Evolutionary conservation across 768 basidiomycete species (phyloP).

Genomic region (Pulveroboletus ravenelii): DNA sequence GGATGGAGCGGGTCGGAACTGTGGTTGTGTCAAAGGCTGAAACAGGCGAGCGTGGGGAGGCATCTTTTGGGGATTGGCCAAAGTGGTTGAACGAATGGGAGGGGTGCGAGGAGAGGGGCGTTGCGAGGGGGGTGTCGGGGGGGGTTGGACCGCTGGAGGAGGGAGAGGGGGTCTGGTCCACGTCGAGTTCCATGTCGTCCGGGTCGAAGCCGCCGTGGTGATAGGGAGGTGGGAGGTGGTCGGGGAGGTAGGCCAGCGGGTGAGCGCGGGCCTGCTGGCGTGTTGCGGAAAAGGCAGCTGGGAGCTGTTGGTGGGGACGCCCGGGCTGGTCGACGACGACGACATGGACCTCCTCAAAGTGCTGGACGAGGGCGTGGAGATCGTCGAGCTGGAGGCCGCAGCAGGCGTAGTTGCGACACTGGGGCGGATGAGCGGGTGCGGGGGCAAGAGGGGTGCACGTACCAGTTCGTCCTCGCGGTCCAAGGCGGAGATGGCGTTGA

Average conservation of each 20-base stretch:
- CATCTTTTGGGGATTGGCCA: conserved; percentile 26
- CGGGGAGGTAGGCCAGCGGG: conserved; percentile 28
- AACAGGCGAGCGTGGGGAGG: conserved; percentile 32
- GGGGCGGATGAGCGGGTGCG: not conserved
- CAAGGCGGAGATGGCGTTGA: conserved; percentile 63
- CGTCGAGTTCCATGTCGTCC: conserved; percentile 79
- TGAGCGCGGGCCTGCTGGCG: conserved; percentile 29
- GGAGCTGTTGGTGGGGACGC: conserved; percentile 31
- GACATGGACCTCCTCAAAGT: conserved; percentile 89
- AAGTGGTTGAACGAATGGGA: conserved; percentile 30
- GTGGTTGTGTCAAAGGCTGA: conserved; percentile 53
- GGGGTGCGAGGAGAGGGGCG: conserved; percentile 36
- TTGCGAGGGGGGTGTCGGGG: conserved; percentile 42
- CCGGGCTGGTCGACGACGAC: conserved; percentile 54
- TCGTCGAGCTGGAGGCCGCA: conserved; percentile 77
- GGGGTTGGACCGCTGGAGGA: conserved; percentile 38
- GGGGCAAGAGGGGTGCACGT: conserved; percentile 23
- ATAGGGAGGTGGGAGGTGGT: conserved; percentile 29
- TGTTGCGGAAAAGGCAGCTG: conserved; percentile 32
- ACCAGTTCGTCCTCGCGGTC: conserved; percentile 73
- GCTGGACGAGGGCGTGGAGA: conserved; percentile 81
- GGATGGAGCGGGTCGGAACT: conserved; percentile 37
- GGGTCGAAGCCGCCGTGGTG: conserved; percentile 51
- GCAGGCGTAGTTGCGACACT: conserved; percentile 88
- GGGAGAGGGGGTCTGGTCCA: conserved; percentile 54